Conservation (phyloP, 805 yeast species). For the Zygotorulaspora florentina region DNA sequence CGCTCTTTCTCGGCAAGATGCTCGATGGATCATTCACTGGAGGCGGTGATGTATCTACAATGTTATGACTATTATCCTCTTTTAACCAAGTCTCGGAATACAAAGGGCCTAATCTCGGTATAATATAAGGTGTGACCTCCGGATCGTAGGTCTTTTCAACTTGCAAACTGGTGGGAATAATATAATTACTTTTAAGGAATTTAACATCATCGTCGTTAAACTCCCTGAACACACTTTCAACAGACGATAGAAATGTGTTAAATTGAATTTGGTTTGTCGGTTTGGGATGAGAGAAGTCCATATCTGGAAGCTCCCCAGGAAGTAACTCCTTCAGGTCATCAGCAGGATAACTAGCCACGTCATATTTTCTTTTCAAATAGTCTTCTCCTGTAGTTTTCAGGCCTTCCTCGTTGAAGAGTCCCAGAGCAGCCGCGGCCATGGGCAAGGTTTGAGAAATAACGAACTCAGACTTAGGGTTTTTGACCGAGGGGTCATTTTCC, state of each 20-base stretch:
- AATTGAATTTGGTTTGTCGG: slow-evolving; percentile 90
- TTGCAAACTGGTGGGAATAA: slow-evolving; percentile 47
- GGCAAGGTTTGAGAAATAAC: slow-evolving; percentile 69
- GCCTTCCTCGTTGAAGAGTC: slow-evolving; percentile 62
- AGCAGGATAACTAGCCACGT: slow-evolving; percentile 87
- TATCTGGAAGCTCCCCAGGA: slow-evolving; percentile 86
- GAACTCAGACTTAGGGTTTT: slow-evolving; percentile 72
- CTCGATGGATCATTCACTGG: slow-evolving; percentile 43
- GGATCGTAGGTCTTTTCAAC: slow-evolving; percentile 52
- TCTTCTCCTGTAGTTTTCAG: slow-evolving; percentile 68
- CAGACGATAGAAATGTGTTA: slow-evolving; percentile 75
- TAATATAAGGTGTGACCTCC: slow-evolving; percentile 63
- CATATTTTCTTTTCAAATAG: slow-evolving; percentile 68
- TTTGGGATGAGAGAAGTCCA: slow-evolving; percentile 78
- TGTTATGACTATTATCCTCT: slow-evolving; percentile 57
- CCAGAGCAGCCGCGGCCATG: slow-evolving; percentile 57
- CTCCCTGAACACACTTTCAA: slow-evolving; percentile 79
- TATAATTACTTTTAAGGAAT: slow-evolving; percentile 58
- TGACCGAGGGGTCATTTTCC: slow-evolving; percentile 55
- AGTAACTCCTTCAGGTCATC: slow-evolving; percentile 66
- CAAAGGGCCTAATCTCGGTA: slow-evolving; percentile 80
- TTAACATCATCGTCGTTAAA: slow-evolving; percentile 78
- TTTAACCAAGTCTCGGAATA: slow-evolving; percentile 85
- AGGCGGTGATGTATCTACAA: slow-evolving; percentile 42
- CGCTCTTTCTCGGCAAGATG: slow-evolving; percentile 53